Evolutionary conservation across 306 rosid genomes (phyloP), one percentile per base, ranked within the genome.

Genomic region (Herpetospermum pedunculosum): DNA sequence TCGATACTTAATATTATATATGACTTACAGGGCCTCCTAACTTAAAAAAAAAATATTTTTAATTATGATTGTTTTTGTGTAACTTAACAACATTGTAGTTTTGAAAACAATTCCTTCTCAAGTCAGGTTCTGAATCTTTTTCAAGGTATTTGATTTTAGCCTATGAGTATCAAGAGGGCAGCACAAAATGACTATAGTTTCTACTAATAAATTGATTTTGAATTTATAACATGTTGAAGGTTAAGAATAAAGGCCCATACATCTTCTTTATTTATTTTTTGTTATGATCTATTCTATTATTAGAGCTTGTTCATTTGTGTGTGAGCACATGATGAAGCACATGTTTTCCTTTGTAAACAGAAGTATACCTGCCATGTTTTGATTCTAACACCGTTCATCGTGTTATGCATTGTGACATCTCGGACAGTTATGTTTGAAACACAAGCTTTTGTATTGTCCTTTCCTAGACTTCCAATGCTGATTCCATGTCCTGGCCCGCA

Each of bases 401-500:
- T 91, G 85, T 84, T 86, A 78, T 91, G 97, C 88, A 93, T 91
- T 40, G 41, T 84, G 48, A 93, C 86, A 50, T 93, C 97, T 29
- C 97, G 90, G 58, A 94, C 65, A 4, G 98, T 94, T 82, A 94
- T 89, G 84, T 94, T 94, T 43, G 98, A 87, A 78, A 94, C 98
- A 72, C 98, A 94, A 19, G 98, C 97, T 85, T 87, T 87, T 28
- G 94, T 91, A 78, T 89, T 88, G 73, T 86, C 96, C 81, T 79
- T 87, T 70, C 98, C 98, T 69, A 94, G 87, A 83, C 98, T 34
- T 73, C 98, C 98, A 29, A 94, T 94, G 91, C 97, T 94, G 88
- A 94, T 94, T 81, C 98, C 98, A 48, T 94, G 98, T 50, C 98
- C 98, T 43, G 98, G 98, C 70, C 98, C 96, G 5, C 98, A 94